phyloP scores from a whole-genome alignment of 2,329 filamentous ascomycete species.

The Colletotrichum trifolii region DNA sequence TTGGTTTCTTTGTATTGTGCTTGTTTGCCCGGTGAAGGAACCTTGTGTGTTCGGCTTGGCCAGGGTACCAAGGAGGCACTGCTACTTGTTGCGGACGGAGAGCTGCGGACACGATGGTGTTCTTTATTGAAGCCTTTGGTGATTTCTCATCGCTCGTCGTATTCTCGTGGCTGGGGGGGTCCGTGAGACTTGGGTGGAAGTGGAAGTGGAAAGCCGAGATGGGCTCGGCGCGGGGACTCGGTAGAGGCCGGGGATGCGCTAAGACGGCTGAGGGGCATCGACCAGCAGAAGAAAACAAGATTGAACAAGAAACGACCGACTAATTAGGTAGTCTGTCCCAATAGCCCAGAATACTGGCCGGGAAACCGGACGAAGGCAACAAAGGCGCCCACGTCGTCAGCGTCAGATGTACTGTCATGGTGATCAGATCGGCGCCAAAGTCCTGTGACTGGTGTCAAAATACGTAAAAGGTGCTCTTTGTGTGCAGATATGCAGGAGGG shows the following conservation, averaged over 20 bases:
- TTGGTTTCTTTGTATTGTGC: neutral
- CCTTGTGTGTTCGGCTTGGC: slow-evolving; percentile 22
- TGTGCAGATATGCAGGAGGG: neutral
- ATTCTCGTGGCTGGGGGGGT: slow-evolving; percentile 7
- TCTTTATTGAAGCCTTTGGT: neutral
- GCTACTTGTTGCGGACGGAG: neutral
- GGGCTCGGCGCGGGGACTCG: neutral
- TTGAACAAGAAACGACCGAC: neutral
- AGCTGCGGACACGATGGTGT: neutral
- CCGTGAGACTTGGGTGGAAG: neutral
- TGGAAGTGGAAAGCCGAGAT: neutral
- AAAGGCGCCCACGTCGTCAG: slow-evolving; percentile 1
- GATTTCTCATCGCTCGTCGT: neutral
- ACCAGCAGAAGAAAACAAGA: neutral
- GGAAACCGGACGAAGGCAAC: slow-evolving; percentile 11
- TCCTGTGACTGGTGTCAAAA: slow-evolving; percentile 8
- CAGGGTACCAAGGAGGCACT: neutral
- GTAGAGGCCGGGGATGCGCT: neutral
- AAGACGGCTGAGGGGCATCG: neutral
- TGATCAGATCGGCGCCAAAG: slow-evolving; percentile 12
- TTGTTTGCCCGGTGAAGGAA: neutral
- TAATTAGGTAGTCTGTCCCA: neutral
- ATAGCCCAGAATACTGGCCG: neutral
- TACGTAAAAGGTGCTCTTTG: slow-evolving; percentile 30
- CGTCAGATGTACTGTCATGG: neutral